Percentiles rank a stretch among this genome's conserved stretches.
Conservation (phyloP, 2,329 filamentous ascomycete species). For the Fusarium humuli region DNA sequence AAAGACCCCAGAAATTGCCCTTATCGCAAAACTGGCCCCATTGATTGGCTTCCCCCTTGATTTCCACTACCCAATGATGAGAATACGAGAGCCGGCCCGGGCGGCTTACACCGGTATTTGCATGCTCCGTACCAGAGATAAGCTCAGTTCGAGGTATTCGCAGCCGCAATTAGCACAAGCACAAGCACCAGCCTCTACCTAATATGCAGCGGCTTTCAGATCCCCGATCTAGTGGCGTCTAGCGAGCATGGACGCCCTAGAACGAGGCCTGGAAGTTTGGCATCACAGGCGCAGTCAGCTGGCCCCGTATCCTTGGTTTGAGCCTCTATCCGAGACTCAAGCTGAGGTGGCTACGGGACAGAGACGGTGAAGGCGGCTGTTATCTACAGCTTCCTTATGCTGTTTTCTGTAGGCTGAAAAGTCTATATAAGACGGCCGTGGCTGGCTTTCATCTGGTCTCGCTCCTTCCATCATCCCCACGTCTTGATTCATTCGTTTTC, state of each 20-base stretch:
- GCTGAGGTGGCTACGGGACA: constrained; percentile 17
- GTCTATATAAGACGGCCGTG: constrained; percentile 39
- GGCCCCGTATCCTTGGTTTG: constrained; percentile 30
- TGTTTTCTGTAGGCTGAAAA: constrained; percentile 2
- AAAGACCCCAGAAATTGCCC: constrained; percentile 9
- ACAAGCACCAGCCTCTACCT: constrained; percentile 14
- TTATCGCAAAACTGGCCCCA: constrained; percentile 34
- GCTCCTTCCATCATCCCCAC: constrained; percentile 15
- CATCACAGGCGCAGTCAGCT: constrained; percentile 40
- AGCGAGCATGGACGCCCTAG: constrained; percentile 24
- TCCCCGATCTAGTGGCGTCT: constrained; percentile 45
- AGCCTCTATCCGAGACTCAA: constrained; percentile 28
- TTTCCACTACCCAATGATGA: constrained; percentile 36
- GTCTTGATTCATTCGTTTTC: constrained; percentile 7
- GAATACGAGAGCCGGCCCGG: constrained; percentile 47
- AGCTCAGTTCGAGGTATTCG: constrained; percentile 19
- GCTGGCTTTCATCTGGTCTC: constrained; percentile 19
- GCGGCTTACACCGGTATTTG: constrained; percentile 44
- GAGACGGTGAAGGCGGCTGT: constrained; percentile 21
- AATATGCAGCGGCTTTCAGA: constrained; percentile 24
- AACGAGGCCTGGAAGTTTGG: constrained; percentile 15
- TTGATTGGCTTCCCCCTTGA: constrained; percentile 38
- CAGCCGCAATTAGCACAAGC: constrained; percentile 22
- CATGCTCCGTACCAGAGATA: constrained; percentile 34
- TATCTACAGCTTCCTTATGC: constrained; percentile 23